phyloP scores from a whole-genome alignment of 2,329 filamentous ascomycete genomes.

The Ascochyta fabae region DNA sequence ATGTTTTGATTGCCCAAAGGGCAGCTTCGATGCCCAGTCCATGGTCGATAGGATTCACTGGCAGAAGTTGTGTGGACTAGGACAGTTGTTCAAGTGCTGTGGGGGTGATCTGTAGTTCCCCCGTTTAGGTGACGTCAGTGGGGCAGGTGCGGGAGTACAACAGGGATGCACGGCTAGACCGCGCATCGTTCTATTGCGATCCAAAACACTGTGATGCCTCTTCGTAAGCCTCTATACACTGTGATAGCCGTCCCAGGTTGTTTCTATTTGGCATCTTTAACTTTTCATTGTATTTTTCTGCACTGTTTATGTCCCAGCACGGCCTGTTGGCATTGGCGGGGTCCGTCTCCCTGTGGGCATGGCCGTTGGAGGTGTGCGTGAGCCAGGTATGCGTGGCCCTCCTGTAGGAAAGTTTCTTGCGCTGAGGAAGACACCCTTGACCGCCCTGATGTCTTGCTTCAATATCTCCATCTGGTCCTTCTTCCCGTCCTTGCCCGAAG shows the following conservation, averaged over 20 bases:
- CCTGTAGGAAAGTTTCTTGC: constrained; percentile 70
- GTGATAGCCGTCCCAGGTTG: not conserved
- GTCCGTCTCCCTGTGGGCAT: constrained; percentile 29
- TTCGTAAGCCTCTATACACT: not conserved
- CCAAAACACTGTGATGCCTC: not conserved
- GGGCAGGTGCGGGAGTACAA: constrained; percentile 12
- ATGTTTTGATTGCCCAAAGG: constrained; percentile 42
- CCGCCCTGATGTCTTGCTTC: constrained; percentile 75
- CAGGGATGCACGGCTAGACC: constrained; percentile 5
- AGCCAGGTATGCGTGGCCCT: constrained; percentile 19
- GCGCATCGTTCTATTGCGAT: constrained; percentile 2
- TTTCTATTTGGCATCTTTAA: not conserved
- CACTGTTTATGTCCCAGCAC: constrained; percentile 21
- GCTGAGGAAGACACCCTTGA: constrained; percentile 80
- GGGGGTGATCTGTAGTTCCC: constrained; percentile 4
- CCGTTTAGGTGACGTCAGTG: constrained; percentile 17
- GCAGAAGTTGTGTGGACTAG: not conserved
- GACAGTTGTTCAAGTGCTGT: not conserved
- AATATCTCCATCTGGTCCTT: constrained; percentile 75
- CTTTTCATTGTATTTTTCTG: not conserved
- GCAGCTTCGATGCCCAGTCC: constrained; percentile 44
- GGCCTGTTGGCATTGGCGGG: constrained; percentile 10
- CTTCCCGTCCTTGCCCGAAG: constrained; percentile 60
- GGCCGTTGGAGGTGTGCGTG: constrained; percentile 14
- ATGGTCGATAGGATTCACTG: constrained; percentile 18